Evolutionary conservation across 2,329 filamentous ascomycete species (phyloP).

Genomic region (Sodiomyces alkalinus): DNA sequence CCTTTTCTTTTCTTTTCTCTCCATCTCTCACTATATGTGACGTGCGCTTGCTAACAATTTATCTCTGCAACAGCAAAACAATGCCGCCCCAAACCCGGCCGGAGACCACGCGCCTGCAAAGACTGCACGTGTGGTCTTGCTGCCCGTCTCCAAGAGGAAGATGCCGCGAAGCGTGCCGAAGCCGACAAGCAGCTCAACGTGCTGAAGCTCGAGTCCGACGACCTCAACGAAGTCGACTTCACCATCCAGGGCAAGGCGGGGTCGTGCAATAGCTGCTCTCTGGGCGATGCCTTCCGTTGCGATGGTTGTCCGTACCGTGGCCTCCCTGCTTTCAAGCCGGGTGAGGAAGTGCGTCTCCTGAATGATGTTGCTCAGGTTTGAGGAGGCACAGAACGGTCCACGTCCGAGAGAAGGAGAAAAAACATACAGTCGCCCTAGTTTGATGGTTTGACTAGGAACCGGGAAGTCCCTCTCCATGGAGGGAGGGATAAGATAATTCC

Average conservation of each 20-base stretch:
- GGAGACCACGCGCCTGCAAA: conserved; percentile 54
- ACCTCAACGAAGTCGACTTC: conserved; percentile 85
- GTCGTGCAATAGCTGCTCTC: conserved; percentile 83
- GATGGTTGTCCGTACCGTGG: conserved; percentile 57
- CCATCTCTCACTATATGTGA: background rate
- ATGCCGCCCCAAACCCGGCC: conserved; percentile 75
- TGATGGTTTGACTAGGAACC: no score
- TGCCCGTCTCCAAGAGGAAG: conserved; percentile 41
- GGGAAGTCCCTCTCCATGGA: no score
- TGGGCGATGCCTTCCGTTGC: conserved; percentile 55
- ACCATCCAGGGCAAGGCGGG: conserved; percentile 95
- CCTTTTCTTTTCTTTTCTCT: background rate
- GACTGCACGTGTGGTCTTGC: conserved; percentile 94
- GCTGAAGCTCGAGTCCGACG: conserved; percentile 54
- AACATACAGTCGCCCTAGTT: no score
- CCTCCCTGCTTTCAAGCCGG: conserved; percentile 89
- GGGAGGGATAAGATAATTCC: no score
- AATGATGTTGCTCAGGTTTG: conserved; percentile 78
- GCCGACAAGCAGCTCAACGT: conserved; percentile 47
- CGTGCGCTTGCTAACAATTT: conserved; percentile 12
- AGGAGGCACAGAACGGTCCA: no score
- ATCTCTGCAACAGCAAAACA: conserved; percentile 51
- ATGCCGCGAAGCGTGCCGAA: conserved; percentile 47
- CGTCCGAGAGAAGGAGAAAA: no score
- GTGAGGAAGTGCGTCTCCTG: conserved; percentile 79